Evolutionary conservation across 116 monocot species (phyloP).

Genomic region (Papilionanthe hybrid): DNA sequence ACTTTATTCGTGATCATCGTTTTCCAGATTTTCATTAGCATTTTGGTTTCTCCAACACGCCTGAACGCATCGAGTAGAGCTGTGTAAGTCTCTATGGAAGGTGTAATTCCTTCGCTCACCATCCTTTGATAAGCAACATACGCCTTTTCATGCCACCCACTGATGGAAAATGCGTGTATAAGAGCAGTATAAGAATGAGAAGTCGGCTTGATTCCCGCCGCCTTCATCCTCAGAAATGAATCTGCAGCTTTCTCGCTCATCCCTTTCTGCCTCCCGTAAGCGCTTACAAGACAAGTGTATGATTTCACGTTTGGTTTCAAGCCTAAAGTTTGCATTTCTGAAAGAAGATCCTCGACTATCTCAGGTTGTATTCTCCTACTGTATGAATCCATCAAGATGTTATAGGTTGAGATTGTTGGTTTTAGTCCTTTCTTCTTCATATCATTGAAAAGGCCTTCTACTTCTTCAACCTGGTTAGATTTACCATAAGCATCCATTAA

Average conservation of each 20-base stretch:
- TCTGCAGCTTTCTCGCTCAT: constrained; percentile 88
- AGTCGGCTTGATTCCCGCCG: constrained; percentile 71
- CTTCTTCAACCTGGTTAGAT: constrained; percentile 78
- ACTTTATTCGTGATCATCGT: constrained; percentile 76
- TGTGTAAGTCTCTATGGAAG: constrained; percentile 84
- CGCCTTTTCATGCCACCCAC: constrained; percentile 90
- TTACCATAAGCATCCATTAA: constrained; percentile 91
- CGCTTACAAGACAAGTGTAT: constrained; percentile 78
- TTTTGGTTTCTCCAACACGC: constrained; percentile 59
- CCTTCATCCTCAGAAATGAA: constrained; percentile 89
- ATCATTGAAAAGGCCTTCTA: constrained; percentile 83
- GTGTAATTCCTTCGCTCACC: constrained; percentile 55
- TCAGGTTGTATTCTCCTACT: constrained; percentile 88
- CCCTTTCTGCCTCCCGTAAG: constrained; percentile 73
- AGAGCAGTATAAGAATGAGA: constrained; percentile 88
- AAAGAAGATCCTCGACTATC: constrained; percentile 55
- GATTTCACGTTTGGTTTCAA: constrained; percentile 80
- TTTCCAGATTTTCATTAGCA: constrained; percentile 76
- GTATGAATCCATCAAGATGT: constrained; percentile 89
- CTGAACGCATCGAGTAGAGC: constrained; percentile 76
- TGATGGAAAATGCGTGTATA: constrained; percentile 79
- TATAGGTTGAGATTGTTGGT: constrained; percentile 65
- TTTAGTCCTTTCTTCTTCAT: constrained; percentile 72
- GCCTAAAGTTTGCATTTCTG: constrained; percentile 61
- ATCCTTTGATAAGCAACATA: constrained; percentile 62